phyloP scores from a whole-genome alignment of 495 filamentous ascomycete genomes.

The Hypoxylon rickii region DNA sequence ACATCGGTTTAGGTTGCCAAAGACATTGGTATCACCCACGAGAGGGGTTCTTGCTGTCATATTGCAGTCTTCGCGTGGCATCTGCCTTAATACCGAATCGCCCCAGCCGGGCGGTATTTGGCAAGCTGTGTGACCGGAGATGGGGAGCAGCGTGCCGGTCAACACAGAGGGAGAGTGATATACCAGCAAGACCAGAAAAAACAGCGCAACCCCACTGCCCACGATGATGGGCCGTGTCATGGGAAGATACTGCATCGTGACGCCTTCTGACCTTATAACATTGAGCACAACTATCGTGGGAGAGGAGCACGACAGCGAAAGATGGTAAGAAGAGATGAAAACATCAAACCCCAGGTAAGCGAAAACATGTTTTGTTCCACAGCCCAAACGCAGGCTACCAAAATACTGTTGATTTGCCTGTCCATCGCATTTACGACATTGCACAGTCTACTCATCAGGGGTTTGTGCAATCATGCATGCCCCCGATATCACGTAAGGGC shows the following conservation, averaged over 20 bases:
- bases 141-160: background rate
- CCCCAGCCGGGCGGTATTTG: background rate
- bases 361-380: background rate
- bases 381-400: too few species aligned
- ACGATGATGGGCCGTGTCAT: background rate
- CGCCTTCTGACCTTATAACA: background rate
- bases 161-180: background rate
- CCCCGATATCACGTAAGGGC: too few species aligned
- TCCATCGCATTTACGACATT: too few species aligned
- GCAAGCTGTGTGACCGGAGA: background rate
- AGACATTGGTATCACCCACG: background rate
- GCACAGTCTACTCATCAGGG: too few species aligned
- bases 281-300: background rate
- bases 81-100: background rate
- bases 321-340: background rate
- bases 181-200: background rate
- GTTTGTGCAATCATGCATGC: too few species aligned
- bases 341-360: background rate
- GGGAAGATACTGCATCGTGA: background rate
- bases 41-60: background rate
- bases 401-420: too few species aligned
- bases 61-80: background rate
- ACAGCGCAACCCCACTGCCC: background rate
- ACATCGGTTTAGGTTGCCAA: background rate
- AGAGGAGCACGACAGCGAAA: background rate